A percentile compares a stretch with the other conserved stretches of the same genome.
These are phyloP conservation scores for Cercophora samala DNA, from an alignment of 495 filamentous ascomycete species.

Conservation along the genomic window DNA sequence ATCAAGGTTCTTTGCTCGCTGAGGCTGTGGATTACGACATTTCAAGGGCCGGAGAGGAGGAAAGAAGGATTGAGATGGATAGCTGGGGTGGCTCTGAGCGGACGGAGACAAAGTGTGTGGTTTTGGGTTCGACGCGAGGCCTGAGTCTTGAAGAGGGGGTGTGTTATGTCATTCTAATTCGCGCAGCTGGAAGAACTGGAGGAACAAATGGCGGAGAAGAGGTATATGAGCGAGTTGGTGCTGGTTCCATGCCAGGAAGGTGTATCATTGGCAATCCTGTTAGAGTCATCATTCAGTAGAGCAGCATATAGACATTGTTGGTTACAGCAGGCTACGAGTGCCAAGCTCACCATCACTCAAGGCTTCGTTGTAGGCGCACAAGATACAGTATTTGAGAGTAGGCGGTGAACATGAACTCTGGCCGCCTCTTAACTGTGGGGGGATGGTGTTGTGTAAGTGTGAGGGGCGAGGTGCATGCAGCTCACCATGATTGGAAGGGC, in stretches of 20 bases:
- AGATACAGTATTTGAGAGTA: no score
- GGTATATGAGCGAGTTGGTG: slow-evolving; percentile 7
- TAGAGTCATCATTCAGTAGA: background rate
- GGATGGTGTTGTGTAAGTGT: background rate
- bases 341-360: no score
- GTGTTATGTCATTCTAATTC: background rate
- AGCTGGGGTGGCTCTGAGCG: background rate
- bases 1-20: background rate
- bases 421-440: no score
- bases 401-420: background rate
- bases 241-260: background rate
- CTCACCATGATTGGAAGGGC: background rate
- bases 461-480: background rate
- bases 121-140: background rate
- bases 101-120: background rate
- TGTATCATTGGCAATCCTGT: background rate
- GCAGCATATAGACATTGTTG: no score
- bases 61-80: slow-evolving; percentile 2
- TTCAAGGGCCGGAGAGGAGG: background rate
- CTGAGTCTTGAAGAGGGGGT: background rate
- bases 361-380: no score
- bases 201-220: background rate
- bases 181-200: background rate
- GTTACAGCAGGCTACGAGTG: no score
- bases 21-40: slow-evolving; percentile 1